Conservation (phyloP, 352 stramenopile species). For the Lagenidium sp. region DNA sequence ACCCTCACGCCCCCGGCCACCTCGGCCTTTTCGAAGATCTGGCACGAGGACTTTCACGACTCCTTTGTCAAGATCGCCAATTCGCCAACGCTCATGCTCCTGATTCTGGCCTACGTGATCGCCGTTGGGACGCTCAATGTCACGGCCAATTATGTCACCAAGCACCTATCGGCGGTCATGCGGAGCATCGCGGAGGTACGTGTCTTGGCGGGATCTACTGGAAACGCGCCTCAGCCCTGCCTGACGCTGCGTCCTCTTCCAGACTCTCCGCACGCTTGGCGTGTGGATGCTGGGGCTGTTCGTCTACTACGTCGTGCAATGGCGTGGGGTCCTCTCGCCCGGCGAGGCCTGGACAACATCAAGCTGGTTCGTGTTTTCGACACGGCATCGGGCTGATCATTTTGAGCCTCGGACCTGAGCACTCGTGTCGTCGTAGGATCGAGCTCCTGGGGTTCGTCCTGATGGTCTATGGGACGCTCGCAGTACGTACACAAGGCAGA, state of each 20-base stretch:
- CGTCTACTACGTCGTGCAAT: constrained; percentile 72
- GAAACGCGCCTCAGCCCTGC: no score
- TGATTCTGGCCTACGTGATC: constrained; percentile 58
- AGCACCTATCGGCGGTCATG: constrained; percentile 79
- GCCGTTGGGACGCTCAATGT: constrained; percentile 77
- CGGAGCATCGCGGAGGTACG: constrained; percentile 73
- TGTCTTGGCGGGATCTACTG: neutral
- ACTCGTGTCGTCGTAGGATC: constrained; percentile 27
- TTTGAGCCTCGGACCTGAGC: no score
- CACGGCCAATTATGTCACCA: constrained; percentile 79
- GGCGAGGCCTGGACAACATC: constrained; percentile 65
- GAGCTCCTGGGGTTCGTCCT: constrained; percentile 65
- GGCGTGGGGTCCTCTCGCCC: constrained; percentile 40
- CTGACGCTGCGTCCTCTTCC: no score
- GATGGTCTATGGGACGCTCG: constrained; percentile 72
- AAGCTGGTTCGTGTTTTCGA: constrained; percentile 47
- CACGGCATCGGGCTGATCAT: neutral
- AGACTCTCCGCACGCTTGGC: constrained; percentile 72
- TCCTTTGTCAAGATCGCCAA: constrained; percentile 68
- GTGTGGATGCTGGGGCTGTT: constrained; percentile 73
- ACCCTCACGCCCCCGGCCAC: constrained; percentile 36
- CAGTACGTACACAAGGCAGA: constrained; percentile 30
- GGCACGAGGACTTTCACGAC: constrained; percentile 78
- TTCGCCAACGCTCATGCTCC: constrained; percentile 40
- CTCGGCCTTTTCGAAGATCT: constrained; percentile 55